These are phyloP conservation scores for Penicillium olsonii DNA, from an alignment of 2,329 filamentous ascomycete genomes.

Conservation along the genomic window DNA sequence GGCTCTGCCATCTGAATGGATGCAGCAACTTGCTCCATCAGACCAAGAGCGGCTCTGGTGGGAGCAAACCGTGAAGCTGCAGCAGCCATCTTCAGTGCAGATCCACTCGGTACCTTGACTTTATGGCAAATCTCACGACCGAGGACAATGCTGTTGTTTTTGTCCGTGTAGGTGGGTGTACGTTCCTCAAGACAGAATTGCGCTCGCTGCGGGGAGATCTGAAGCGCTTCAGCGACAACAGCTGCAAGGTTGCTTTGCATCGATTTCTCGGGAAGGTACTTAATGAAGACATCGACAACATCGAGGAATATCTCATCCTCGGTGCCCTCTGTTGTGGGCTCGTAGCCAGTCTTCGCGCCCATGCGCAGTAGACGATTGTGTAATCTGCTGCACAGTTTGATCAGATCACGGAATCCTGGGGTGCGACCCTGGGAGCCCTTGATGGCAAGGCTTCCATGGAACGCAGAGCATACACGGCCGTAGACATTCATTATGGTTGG, in stretches of 20 bases:
- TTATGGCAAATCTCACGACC: constrained; percentile 65
- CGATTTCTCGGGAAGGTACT: constrained; percentile 69
- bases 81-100: constrained; percentile 46
- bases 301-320: constrained; percentile 90
- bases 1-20: constrained; percentile 84
- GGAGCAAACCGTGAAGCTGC: constrained; percentile 69
- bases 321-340: constrained; percentile 70
- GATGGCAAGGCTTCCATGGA: constrained; percentile 40
- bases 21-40: constrained; percentile 85
- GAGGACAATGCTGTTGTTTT: constrained; percentile 59
- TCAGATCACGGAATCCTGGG: constrained; percentile 72
- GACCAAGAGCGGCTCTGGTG: constrained; percentile 77
- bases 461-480: constrained; percentile 42
- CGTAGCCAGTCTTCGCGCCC: constrained; percentile 65
- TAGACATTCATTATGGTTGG: constrained; percentile 60
- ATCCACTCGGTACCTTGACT: constrained; percentile 53
- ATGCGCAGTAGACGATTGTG: constrained; percentile 61
- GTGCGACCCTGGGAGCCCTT: constrained; percentile 53
- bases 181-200: constrained; percentile 75
- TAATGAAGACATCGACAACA: constrained; percentile 87
- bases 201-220: constrained; percentile 78
- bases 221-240: constrained; percentile 81
- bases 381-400: constrained; percentile 88
- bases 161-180: constrained; percentile 68
- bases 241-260: constrained; percentile 56